Evolutionary conservation across 2,329 filamentous ascomycete genomes (phyloP).

Genomic region (Pseudocercospora fijiensis): DNA sequence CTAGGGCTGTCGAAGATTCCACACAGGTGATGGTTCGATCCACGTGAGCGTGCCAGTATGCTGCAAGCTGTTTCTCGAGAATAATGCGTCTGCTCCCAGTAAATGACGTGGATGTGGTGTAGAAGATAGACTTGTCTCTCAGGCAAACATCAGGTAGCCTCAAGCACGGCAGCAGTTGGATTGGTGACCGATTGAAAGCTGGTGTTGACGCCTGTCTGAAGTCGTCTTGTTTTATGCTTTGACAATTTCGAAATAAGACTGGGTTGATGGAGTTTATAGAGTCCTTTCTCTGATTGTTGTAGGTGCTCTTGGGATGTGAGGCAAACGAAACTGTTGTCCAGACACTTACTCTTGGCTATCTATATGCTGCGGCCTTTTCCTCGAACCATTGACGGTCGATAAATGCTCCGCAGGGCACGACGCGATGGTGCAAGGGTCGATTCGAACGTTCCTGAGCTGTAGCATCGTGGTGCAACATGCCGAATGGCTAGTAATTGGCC

Average conservation of each 20-base stretch:
- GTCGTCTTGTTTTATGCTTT: background rate
- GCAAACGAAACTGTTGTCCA: background rate
- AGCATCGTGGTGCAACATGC: slow-evolving; percentile 7
- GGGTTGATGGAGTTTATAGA: background rate
- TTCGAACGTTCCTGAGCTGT: background rate
- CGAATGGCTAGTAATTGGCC: slow-evolving; percentile 3
- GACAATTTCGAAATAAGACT: background rate
- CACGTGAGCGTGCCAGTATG: background rate
- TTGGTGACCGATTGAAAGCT: background rate
- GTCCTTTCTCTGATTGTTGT: background rate
- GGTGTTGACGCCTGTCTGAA: background rate
- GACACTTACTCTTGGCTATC: slow-evolving; percentile 2
- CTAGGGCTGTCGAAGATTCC: background rate
- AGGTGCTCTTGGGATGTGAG: background rate
- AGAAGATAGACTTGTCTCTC: background rate
- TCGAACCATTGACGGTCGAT: background rate
- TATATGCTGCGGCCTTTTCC: slow-evolving; percentile 8
- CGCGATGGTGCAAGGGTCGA: background rate
- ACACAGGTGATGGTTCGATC: background rate
- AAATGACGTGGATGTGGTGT: background rate
- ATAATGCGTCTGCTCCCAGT: background rate
- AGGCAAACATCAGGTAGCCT: background rate
- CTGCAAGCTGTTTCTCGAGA: background rate
- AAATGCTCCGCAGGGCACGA: slow-evolving; percentile 7
- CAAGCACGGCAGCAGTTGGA: background rate